These are phyloP conservation scores for Aspergillus tamarii DNA, from an alignment of 2,329 filamentous ascomycete species.

Conservation along the genomic window DNA sequence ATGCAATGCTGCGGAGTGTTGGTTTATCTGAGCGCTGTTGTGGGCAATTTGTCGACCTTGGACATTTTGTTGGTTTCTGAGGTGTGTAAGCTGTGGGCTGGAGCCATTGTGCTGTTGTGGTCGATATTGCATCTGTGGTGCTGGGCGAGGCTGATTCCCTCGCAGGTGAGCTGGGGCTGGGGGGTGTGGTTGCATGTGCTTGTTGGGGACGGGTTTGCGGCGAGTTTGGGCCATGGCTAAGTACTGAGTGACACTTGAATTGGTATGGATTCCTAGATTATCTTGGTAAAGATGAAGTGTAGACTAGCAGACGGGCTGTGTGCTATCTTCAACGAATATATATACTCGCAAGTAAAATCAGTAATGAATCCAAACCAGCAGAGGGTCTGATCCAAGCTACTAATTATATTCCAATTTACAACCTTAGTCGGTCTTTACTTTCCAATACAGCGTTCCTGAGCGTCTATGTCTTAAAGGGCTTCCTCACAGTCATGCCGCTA, in stretches of 20 bases:
- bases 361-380: not conserved
- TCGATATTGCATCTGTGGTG: slow-evolving; percentile 6
- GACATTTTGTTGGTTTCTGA: slow-evolving; percentile 1
- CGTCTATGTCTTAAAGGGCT: not conserved
- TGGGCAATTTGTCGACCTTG: slow-evolving; percentile 5
- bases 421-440: not conserved
- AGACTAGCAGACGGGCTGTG: too few relatives aligned
- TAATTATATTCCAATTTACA: not conserved
- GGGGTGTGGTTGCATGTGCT: not conserved
- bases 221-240: not conserved
- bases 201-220: not conserved
- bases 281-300: too few relatives aligned
- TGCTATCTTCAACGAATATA: too few relatives aligned
- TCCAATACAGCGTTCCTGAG: not conserved
- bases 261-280: not conserved
- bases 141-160: not conserved
- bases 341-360: too few relatives aligned
- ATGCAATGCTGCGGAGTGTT: not conserved
- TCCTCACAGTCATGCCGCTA: not conserved
- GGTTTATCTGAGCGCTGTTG: slow-evolving; percentile 1
- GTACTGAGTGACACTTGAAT: not conserved
- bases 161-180: slow-evolving; percentile 1
- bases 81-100: not conserved
- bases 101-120: not conserved
- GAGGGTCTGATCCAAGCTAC: not conserved